Conservation (phyloP, 164 flowering plant species). For the Hamamelis virginiana region DNA sequence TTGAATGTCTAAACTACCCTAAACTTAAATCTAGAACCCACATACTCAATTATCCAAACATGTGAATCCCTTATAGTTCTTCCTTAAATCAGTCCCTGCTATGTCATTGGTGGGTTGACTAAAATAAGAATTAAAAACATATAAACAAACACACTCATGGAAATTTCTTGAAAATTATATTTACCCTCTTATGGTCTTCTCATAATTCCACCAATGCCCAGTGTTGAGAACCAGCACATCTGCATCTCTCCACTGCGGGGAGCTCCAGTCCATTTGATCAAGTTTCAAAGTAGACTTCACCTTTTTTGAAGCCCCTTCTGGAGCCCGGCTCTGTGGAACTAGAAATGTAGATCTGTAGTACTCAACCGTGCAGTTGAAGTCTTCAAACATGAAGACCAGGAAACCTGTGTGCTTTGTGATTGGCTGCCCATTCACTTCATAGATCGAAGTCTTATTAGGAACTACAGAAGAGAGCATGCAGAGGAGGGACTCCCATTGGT, state of each 20-base stretch:
- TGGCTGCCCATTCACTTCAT: constrained; percentile 76
- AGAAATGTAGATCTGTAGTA: constrained; percentile 79
- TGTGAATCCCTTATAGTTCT: background rate
- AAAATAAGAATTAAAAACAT: background rate
- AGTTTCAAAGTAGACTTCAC: constrained; percentile 56
- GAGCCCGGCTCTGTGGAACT: constrained; percentile 57
- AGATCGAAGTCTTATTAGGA: constrained; percentile 46
- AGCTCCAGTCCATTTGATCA: constrained; percentile 65
- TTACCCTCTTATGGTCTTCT: constrained; percentile 64
- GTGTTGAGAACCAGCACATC: constrained; percentile 69
- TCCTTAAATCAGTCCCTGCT: background rate
- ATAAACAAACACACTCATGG: background rate
- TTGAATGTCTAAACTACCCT: background rate
- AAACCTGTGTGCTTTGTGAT: constrained; percentile 79
- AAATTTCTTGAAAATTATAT: background rate
- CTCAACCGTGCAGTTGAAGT: constrained; percentile 73
- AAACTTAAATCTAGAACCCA: background rate
- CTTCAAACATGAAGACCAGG: constrained; percentile 54
- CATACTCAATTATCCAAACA: background rate
- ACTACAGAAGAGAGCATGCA: constrained; percentile 78
- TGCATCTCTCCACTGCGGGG: constrained; percentile 57
- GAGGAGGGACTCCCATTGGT: constrained; percentile 90
- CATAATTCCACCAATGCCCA: constrained; percentile 89
- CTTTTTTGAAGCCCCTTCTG: constrained; percentile 39
- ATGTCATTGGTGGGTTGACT: background rate